These are phyloP conservation scores for Blastocystis sp. DNA, from an alignment of 352 stramenopile genomes.

Conservation along the genomic window DNA sequence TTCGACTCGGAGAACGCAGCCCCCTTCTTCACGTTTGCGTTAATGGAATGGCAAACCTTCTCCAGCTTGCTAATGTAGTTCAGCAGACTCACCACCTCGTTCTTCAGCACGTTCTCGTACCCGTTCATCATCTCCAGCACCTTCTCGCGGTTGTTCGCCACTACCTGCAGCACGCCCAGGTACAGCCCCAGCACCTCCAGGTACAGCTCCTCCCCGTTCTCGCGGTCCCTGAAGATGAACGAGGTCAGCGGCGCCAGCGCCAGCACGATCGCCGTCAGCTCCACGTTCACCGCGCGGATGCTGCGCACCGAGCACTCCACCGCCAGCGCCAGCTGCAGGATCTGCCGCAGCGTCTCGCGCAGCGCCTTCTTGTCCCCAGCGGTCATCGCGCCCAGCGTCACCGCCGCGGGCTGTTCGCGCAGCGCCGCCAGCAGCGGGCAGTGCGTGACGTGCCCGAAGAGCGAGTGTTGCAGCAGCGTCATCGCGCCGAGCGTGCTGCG, in stretches of 20 bases:
- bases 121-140: slow-evolving; percentile 16
- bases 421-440: slow-evolving; percentile 21
- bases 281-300: slow-evolving; percentile 24
- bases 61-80: slow-evolving; percentile 58
- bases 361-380: not conserved
- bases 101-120: slow-evolving; percentile 53
- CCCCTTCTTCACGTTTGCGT: not conserved
- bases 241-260: slow-evolving; percentile 17
- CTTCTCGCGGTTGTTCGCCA: slow-evolving; percentile 10
- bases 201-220: not conserved
- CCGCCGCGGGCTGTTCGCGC: not conserved
- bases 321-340: slow-evolving; percentile 28
- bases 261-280: slow-evolving; percentile 35
- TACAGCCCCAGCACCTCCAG: slow-evolving; percentile 34
- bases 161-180: slow-evolving; percentile 13
- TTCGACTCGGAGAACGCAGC: not conserved
- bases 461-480: slow-evolving; percentile 5
- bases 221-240: slow-evolving; percentile 18
- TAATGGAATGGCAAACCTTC: slow-evolving; percentile 23
- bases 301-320: slow-evolving; percentile 12
- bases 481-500: not conserved
- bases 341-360: not conserved
- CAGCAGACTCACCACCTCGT: slow-evolving; percentile 48
- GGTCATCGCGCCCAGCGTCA: not conserved
- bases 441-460: slow-evolving; percentile 40